These are phyloP conservation scores for Cadophora sp. DNA, from an alignment of 2,329 filamentous ascomycete genomes.

Conservation along the genomic window DNA sequence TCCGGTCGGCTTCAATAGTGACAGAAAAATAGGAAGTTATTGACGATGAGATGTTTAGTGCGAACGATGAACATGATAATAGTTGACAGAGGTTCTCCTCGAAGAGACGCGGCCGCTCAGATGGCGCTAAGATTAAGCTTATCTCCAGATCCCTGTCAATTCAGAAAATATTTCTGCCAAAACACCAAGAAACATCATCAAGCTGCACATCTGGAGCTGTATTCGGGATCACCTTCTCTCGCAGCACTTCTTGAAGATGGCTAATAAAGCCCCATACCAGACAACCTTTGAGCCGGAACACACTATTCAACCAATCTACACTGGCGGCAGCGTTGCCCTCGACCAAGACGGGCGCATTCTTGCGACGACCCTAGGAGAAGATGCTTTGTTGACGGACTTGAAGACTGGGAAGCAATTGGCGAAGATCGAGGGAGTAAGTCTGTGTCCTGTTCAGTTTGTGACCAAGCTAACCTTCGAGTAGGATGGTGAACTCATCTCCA, in stretches of 20 bases:
- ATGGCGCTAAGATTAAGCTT: conserved; percentile 19
- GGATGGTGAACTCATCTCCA: conserved; percentile 83
- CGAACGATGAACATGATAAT: not conserved
- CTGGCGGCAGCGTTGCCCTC: conserved; percentile 85
- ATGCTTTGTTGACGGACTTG: conserved; percentile 86
- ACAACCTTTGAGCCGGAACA: conserved; percentile 88
- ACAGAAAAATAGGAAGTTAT: not conserved
- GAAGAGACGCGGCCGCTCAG: not conserved
- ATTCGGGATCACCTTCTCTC: not conserved
- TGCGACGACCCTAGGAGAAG: conserved; percentile 89
- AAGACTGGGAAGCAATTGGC: conserved; percentile 82
- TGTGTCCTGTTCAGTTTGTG: not conserved
- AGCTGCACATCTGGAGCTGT: not conserved
- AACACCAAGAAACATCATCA: conserved; percentile 8
- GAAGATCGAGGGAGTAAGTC: conserved; percentile 82
- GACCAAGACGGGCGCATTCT: conserved; percentile 83
- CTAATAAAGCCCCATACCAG: conserved; percentile 70
- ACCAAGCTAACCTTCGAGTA: conserved; percentile 46
- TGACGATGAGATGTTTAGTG: not conserved
- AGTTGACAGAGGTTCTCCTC: not conserved
- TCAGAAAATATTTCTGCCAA: conserved; percentile 7
- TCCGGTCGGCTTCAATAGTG: not conserved
- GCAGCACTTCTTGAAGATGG: conserved; percentile 54
- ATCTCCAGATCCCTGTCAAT: conserved; percentile 9
- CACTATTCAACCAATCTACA: conserved; percentile 91